Evolutionary conservation across 495 filamentous ascomycete species (phyloP), one percentile per base, ranked within the genome.

Genomic region (Poronia punctata): DNA sequence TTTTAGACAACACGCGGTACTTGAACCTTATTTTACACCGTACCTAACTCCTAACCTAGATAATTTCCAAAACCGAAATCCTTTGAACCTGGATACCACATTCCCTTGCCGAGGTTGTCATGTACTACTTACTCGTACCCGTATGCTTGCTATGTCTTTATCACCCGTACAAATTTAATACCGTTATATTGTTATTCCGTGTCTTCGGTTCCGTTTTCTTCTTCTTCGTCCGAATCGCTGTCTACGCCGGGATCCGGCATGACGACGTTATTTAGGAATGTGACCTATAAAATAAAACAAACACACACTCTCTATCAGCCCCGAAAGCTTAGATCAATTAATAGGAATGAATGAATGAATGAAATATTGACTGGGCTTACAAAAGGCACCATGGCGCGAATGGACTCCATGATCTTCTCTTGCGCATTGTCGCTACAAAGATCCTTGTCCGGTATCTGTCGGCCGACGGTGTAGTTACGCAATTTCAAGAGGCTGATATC

Each of bases 401-500:
- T 62, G 22, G 75, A 46, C n/a, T 64, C 52, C 37, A 62, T 66
- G 26, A 85, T 70, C 54, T 65, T 71, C 12, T 71, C 68, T 59
- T 78, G 68, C 17, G 66, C 74, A 42, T 71, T 62, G 23, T 61
- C 50, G 12, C 56, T 59, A 32, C 70, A 55, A 28, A 84, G 65
- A 23, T 76, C 65, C 19, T 58, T 52, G 40, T 89, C 83, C 10
- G 65, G 39, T 28, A 93, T 52, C 50, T 78, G 74, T 40, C 63
- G 78, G 22, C 79, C 72, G 24, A 90, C 62, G 0, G 82, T 87
- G 54, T 79, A 92, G 57, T 79, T 90, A 46, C 78, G 72, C 44
- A 94, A 70, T 41, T 84, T 80, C 35, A 93, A 66, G 40, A 93
- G 69, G 28, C 78, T 71, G 50, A 92, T 86, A 43, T 90, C 80